Conservation (phyloP, 1,284 basidiomycete species). For the Ustilago crameri region DNA sequence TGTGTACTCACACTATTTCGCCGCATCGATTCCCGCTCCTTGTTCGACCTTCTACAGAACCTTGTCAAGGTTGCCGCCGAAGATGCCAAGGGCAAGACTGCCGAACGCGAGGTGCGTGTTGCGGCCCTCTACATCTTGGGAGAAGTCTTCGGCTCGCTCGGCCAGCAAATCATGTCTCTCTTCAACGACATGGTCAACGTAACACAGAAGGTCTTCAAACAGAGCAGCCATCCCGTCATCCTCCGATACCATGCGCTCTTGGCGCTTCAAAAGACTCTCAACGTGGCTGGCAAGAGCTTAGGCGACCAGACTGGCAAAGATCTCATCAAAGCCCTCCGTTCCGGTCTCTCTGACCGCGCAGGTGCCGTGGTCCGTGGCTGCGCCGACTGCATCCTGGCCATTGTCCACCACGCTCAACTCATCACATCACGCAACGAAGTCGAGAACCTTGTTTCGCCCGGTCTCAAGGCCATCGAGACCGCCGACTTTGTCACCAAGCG, state of each 20-base stretch:
- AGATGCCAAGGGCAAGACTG: constrained; percentile 71
- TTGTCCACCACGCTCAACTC: constrained; percentile 63
- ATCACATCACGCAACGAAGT: constrained; percentile 75
- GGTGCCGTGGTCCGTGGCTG: constrained; percentile 86
- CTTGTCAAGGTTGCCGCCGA: constrained; percentile 52
- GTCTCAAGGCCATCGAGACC: constrained; percentile 80
- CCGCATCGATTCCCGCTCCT: constrained; percentile 78
- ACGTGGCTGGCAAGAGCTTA: constrained; percentile 82
- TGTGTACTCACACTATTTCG: constrained; percentile 82
- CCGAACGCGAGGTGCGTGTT: constrained; percentile 79
- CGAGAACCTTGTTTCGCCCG: constrained; percentile 78
- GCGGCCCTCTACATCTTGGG: constrained; percentile 82
- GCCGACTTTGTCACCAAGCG: constrained; percentile 83
- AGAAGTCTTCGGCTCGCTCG: constrained; percentile 84
- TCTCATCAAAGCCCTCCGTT: constrained; percentile 82
- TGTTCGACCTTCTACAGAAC: constrained; percentile 83
- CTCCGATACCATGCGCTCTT: constrained; percentile 84
- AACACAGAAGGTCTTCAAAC: constrained; percentile 46
- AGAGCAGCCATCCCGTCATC: constrained; percentile 71
- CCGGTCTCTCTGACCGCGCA: constrained; percentile 82
- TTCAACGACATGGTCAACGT: constrained; percentile 78
- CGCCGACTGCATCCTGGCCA: constrained; percentile 72
- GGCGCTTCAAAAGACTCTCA: constrained; percentile 80
- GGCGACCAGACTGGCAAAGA: constrained; percentile 84
- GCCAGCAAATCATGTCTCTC: constrained; percentile 90